Evolutionary conservation across 163 green algal species (phyloP), one percentile per base, ranked within the genome.

Genomic region (Volvox carteri): DNA sequence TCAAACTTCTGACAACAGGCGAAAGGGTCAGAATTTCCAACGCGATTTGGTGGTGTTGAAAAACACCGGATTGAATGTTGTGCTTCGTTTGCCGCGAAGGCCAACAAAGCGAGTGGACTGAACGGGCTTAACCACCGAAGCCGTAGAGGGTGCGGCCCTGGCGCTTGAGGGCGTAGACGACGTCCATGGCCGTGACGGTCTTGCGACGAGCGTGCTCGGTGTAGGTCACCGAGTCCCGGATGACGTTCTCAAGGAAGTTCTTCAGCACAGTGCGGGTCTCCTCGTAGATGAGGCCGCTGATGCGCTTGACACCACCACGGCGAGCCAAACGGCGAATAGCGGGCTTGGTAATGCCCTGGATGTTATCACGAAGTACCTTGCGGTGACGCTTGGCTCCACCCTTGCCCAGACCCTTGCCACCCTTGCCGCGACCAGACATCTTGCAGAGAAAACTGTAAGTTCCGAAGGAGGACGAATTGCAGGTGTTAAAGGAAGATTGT

Each of bases 161-260:
- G 88, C 98, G 94, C 96, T 99, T 99, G 91, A 99, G 96, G 18
- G 97, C 96, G 76, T 96, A 95, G 7, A 96, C 93, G 23, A 96
- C 93, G 86, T 96, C 93, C 91, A 96, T 94, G 54, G 96, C 96
- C 28, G 95, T 98, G 54, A 98, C 96, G 28, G 96, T 98, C 94
- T 97, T 98, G 68, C 95, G 88, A 73, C 95, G 90, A 39, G 96
- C 96, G 94, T 98, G 96, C 95, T 98, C 96, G 68, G 96, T 97
- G 93, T 98, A 98, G 88, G 96, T 98, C 56, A 99, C 97, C 28
- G 97, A 96, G 76, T 99, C 97, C 60, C 96, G 96, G 92, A 99
- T 98, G 76, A 99, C 96, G 92, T 99, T 99, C 95, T 99, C 97
- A 44, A 99, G 95, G 94, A 99, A 99, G 56, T 98, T 94, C 95